A percentile compares a stretch with the other conserved stretches of the same genome.
Conservation (phyloP, 139 green algal species). For the Dunaliella primolecta region DNA sequence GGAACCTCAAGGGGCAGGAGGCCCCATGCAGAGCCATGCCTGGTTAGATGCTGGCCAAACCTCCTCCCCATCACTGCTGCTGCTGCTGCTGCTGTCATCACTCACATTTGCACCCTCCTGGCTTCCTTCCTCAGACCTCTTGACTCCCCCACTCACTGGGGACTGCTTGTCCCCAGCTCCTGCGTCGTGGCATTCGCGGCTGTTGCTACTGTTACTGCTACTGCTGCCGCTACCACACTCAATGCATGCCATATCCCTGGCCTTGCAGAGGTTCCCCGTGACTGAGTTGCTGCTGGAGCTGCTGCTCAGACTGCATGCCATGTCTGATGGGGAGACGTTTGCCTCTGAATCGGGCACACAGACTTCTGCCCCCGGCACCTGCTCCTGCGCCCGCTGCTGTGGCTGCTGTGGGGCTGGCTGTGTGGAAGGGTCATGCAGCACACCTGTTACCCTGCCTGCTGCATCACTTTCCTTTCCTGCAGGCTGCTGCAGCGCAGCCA, state of each 20-base stretch:
- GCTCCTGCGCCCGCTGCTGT: background rate
- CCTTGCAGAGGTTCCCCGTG: background rate
- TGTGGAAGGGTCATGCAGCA: background rate
- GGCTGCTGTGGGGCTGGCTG: background rate
- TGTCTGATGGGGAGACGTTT: too few species aligned
- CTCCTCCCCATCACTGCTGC: background rate
- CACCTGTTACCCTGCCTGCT: too few species aligned
- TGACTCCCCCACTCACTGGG: too few species aligned
- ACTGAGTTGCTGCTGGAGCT: background rate
- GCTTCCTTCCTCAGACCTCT: too few species aligned
- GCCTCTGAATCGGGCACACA: background rate
- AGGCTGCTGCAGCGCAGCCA: too few species aligned
- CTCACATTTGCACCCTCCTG: too few species aligned
- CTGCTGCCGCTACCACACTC: background rate
- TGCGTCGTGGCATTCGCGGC: too few species aligned
- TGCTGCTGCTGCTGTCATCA: background rate
- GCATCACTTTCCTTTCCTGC: too few species aligned
- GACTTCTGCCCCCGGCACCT: too few species aligned
- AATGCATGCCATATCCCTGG: background rate
- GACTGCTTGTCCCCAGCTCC: too few species aligned
- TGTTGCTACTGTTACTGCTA: background rate
- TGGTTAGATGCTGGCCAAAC: background rate
- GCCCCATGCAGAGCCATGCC: background rate
- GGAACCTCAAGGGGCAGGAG: background rate
- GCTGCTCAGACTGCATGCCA: too few species aligned